A percentile compares a stretch with the other conserved stretches of the same genome.
phyloP scores from a whole-genome alignment of 805 yeast species.

The Hanseniaspora hatyaiensis region DNA sequence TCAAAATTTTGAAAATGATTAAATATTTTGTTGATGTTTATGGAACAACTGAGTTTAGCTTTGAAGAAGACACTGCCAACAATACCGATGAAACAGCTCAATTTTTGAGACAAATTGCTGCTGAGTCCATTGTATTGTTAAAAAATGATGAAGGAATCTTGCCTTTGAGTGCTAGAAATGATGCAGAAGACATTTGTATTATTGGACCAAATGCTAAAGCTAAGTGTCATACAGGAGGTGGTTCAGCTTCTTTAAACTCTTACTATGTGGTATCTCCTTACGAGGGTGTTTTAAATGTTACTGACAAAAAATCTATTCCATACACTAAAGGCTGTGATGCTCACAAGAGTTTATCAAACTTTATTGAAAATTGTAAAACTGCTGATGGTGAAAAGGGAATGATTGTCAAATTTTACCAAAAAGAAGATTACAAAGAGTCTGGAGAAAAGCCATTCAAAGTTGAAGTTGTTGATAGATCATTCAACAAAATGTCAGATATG shows the following conservation, averaged over 20 bases:
- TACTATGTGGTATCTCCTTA: constrained; percentile 40
- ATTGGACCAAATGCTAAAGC: constrained; percentile 49
- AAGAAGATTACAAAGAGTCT: constrained; percentile 17
- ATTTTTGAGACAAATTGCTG: constrained; percentile 35
- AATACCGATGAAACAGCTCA: constrained; percentile 38
- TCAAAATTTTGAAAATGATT: constrained; percentile 38
- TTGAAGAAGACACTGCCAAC: constrained; percentile 24
- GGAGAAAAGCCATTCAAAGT: constrained; percentile 26
- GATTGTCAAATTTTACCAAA: constrained; percentile 23
- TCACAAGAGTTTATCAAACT: constrained; percentile 29
- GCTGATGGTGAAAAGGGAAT: constrained; percentile 22
- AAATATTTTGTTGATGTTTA: constrained; percentile 28
- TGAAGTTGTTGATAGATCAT: constrained; percentile 19
- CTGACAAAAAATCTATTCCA: constrained; percentile 20
- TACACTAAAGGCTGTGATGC: constrained; percentile 32
- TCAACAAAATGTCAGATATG: constrained; percentile 26
- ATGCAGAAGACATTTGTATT: constrained; percentile 34
- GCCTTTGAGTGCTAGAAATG: constrained; percentile 33
- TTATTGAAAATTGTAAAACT: constrained; percentile 22
- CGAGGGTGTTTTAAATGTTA: constrained; percentile 34
- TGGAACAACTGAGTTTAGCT: not conserved
- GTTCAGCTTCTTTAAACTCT: constrained; percentile 43
- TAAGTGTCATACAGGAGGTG: constrained; percentile 46
- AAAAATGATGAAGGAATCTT: constrained; percentile 40
- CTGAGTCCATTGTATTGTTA: constrained; percentile 43